These are phyloP conservation scores for Annulohypoxylon bovei DNA, from an alignment of 495 filamentous ascomycete genomes.

Conservation along the genomic window DNA sequence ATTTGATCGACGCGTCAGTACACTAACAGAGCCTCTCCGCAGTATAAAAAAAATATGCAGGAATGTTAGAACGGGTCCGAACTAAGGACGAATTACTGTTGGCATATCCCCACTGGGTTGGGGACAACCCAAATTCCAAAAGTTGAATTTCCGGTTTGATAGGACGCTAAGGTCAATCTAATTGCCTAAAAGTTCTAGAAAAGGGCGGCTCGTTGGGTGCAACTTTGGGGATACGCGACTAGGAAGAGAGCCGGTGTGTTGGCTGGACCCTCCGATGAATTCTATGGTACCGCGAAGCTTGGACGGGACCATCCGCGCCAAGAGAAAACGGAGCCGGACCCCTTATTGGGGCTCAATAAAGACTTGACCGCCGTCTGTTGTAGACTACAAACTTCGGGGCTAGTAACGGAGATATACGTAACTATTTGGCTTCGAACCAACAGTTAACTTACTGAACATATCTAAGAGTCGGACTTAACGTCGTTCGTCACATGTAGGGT, in stretches of 20 bases:
- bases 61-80: constrained; percentile 10
- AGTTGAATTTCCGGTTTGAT: constrained; percentile 17
- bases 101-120: constrained; percentile 3
- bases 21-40: constrained; percentile 16
- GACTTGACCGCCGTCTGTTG: constrained; percentile 1
- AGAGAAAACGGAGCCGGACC: neutral
- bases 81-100: constrained; percentile 10
- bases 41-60: constrained; percentile 11
- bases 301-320: constrained; percentile 15
- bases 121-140: constrained; percentile 8
- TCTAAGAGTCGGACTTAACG: neutral
- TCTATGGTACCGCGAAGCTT: constrained; percentile 12
- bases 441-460: neutral
- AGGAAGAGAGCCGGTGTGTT: constrained; percentile 22
- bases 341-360: constrained; percentile 21
- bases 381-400: neutral
- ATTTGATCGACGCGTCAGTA: constrained; percentile 16
- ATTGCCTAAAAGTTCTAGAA: constrained; percentile 31
- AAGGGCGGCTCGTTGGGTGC: constrained; percentile 15
- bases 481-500: neutral
- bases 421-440: neutral
- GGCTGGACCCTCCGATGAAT: constrained; percentile 20
- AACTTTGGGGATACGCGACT: neutral
- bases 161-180: constrained; percentile 12
- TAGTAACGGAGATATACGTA: no score